Base-by-base conservation (phyloP, 805 yeast species). In the Candida boleticola region DNA sequence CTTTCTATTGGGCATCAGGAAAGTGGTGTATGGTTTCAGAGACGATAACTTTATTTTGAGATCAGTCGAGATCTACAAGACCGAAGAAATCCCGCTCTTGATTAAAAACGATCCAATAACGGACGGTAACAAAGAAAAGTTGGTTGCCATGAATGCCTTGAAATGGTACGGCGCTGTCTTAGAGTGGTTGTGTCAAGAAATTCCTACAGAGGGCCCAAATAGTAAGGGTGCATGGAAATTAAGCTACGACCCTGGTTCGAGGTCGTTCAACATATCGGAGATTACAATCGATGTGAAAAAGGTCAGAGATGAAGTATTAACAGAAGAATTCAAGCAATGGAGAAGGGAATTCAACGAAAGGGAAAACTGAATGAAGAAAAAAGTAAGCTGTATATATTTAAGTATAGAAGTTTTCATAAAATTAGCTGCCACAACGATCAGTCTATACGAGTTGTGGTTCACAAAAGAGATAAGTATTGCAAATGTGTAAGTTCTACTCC, bases 91-190 rank as follows among this genome's bases (percentile, higher is more conserved):
- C 19, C 98, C 99, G 1, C 43, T 82, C 1, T 43, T 83, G 35
- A 60, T 86, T 46, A 85, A 83, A 50, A 68, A 73, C 7, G 74
- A 73, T 49, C 74, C 77, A 1, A 50, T 67, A 1, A 57, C 63
- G 16, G 55, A 50, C 4, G 53, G 63, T 29, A 41, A 49, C 25
- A 52, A 64, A 19, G 45, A 62, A 42, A 74, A 71, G 40, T 79
- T 87, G 61, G 80, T 80, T 54, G 92, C 95, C 50, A 77, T 82
- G 61, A 88, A 82, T 42, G 82, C 92, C 6, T 69, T 92, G 39
- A 86, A 83, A 53, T 93, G 95, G 80, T 86, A 88, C 61, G 92
- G 92, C 3, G 89, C 93, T 0, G 75, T 84, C 16, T 68, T 88
- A 41, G 88, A 86, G 43, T 89, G 96, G 96, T 58, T 92, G 26